phyloP scores from a whole-genome alignment of 176 grass and related monocot genomes.

The Zea luxurians region DNA sequence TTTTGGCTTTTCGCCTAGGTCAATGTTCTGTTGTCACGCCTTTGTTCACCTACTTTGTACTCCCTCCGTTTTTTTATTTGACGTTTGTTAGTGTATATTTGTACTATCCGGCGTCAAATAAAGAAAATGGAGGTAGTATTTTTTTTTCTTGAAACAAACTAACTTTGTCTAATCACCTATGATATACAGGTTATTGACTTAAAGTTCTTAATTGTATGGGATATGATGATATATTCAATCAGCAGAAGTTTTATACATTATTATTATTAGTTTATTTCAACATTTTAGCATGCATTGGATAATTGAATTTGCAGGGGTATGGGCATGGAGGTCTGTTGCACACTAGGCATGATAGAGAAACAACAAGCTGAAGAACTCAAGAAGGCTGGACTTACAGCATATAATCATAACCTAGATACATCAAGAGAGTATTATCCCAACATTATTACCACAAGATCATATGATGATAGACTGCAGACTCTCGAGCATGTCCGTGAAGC shows the following conservation, averaged over 20 bases:
- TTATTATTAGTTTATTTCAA: constrained; percentile 14
- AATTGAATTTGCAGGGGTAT: constrained; percentile 63
- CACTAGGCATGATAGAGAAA: constrained; percentile 98
- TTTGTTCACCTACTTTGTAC: neutral
- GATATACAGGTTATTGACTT: constrained; percentile 1
- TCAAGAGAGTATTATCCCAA: constrained; percentile 99
- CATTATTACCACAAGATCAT: constrained; percentile 93
- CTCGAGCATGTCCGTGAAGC: constrained; percentile 88
- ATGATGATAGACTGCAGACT: constrained; percentile 89
- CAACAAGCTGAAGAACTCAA: constrained; percentile 93
- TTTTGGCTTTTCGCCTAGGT: constrained; percentile 12
- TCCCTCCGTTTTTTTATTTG: too few species aligned
- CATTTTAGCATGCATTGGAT: neutral
- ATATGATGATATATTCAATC: neutral
- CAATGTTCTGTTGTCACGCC: neutral
- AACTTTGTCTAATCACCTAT: neutral
- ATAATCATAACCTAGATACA: constrained; percentile 99
- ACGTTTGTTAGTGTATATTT: too few species aligned
- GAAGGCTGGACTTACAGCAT: constrained; percentile 95
- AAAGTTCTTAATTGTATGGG: constrained; percentile 5
- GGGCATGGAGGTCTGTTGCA: constrained; percentile 99
- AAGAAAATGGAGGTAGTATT: too few species aligned
- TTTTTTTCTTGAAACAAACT: neutral
- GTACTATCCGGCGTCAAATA: too few species aligned
- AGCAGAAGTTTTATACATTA: constrained; percentile 10